phyloP scores from a whole-genome alignment of 768 basidiomycete species.

The Lentinula edodes region DNA sequence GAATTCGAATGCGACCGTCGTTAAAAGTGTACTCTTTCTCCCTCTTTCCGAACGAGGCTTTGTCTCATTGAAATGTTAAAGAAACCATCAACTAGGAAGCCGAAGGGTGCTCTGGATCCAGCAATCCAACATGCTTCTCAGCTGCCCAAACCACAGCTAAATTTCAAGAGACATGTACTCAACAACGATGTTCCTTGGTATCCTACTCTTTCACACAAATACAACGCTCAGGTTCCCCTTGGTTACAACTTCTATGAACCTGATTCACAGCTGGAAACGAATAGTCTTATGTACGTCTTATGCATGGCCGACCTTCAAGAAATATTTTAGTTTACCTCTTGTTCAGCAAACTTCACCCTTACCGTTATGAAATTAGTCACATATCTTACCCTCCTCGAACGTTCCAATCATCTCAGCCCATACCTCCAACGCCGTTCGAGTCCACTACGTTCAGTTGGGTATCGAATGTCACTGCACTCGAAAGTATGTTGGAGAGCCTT shows the following conservation, averaged over 20 bases:
- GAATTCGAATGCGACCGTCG: constrained; percentile 13
- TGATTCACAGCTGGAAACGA: constrained; percentile 20
- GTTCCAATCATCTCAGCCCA: constrained; percentile 48
- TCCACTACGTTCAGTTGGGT: constrained; percentile 70
- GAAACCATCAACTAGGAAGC: constrained; percentile 21
- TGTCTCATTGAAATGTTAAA: constrained; percentile 15
- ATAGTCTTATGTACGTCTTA: neutral
- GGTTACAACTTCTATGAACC: constrained; percentile 47
- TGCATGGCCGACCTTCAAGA: constrained; percentile 8
- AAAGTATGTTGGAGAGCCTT: constrained; percentile 64
- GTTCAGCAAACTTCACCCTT: constrained; percentile 58
- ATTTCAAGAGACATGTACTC: constrained; percentile 55
- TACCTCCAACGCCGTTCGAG: constrained; percentile 53
- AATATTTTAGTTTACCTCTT: neutral
- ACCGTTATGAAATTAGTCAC: constrained; percentile 79
- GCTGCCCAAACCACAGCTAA: constrained; percentile 76
- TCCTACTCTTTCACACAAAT: constrained; percentile 70
- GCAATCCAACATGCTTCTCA: constrained; percentile 69
- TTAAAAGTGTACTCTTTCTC: constrained; percentile 26
- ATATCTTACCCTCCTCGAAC: constrained; percentile 65
- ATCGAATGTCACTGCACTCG: constrained; percentile 48
- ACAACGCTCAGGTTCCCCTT: constrained; percentile 80
- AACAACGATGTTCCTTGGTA: constrained; percentile 63
- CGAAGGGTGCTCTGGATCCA: constrained; percentile 45
- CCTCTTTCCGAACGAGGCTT: neutral